Base-by-base conservation (phyloP, 1,139 yeast genomes). In the Lodderomyces metapsilosis region DNA sequence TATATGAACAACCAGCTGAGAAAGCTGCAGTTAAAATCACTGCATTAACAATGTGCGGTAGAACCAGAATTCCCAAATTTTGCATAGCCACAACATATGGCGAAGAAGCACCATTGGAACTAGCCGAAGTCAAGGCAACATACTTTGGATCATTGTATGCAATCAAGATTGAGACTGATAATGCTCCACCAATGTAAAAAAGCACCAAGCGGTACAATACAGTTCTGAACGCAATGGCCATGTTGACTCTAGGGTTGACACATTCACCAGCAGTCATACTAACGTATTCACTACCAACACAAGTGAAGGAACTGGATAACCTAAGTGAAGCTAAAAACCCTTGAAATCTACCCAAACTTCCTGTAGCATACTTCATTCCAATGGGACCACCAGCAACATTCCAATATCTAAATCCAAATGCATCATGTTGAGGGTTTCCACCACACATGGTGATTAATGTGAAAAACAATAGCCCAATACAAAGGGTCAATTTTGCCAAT, bases 231-330 rank as follows among this genome's bases (percentile, higher is more conserved):
- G 96, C 95, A 36, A 71, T 74, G 17, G 92, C 92, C 61, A 88
- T 67, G n/a, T 79, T 81, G 51, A 77, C 77, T 45, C 95, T 74
- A 18, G 96, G 96, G 54, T 85, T 76, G 25, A 74, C 67, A 3
- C 88, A 83, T 60, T 88, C 96, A 45, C 91, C 92, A 2, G 95
- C 92, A 39, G 82, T 78, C 88, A 86, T 83, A 1, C 89, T 76
- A 48, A 88, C 79, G 54, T 86, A 86, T 59, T 88, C 95, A 2
- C 95, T 92, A 3, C 95, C 95, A 8, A 88, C 89, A 50, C 85
- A 78, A 10, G 89, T 81, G 61, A 83, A 86, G 12, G 79, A 70
- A 18, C 85, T 84, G 35, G 75, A 72, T 37, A 74, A 73, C 34
- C 48, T 34, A 37, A 85, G 56, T 46, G 87, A 81, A 2, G 80